phyloP scores from a whole-genome alignment of 805 yeast species.

The Metschnikowia reukaufii region DNA sequence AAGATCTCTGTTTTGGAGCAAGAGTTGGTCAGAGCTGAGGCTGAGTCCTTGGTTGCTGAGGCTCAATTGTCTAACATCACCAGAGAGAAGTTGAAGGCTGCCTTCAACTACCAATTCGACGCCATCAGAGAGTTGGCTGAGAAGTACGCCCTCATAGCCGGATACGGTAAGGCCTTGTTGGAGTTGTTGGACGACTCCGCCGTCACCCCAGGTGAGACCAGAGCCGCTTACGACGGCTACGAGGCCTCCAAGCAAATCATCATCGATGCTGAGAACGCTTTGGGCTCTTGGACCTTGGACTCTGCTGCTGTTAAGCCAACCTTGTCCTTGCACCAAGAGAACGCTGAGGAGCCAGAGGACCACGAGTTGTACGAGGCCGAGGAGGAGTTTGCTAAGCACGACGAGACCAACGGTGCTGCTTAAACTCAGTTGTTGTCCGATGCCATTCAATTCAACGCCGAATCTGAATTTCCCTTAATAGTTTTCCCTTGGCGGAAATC shows the following conservation, averaged over 20 bases:
- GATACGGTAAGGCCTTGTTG: conserved; percentile 95
- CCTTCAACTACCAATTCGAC: conserved; percentile 95
- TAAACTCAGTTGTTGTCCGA: conserved; percentile 13
- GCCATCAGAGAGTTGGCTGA: conserved; percentile 93
- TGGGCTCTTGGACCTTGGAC: conserved; percentile 96
- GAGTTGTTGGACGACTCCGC: conserved; percentile 96
- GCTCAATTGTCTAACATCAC: conserved; percentile 98
- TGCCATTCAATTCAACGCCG: conserved; percentile 7
- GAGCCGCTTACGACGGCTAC: conserved; percentile 97
- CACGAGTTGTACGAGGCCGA: conserved; percentile 54
- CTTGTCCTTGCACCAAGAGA: conserved; percentile 73
- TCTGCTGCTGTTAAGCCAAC: conserved; percentile 93
- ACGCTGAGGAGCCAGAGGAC: conserved; percentile 41
- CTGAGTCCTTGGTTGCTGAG: conserved; percentile 98
- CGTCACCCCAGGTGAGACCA: conserved; percentile 98
- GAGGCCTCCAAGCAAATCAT: conserved; percentile 98
- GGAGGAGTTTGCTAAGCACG: conserved; percentile 46
- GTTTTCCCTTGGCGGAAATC: conserved; percentile 4
- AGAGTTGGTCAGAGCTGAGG: conserved; percentile 98
- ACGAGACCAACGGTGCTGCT: conserved; percentile 29
- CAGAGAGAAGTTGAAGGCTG: conserved; percentile 96
- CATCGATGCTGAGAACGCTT: conserved; percentile 93
- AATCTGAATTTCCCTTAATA: conserved; percentile 1
- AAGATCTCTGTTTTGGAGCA: conserved; percentile 94
- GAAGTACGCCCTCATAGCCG: conserved; percentile 95